These are phyloP conservation scores for Paraconiothyrium sp. DNA, from an alignment of 2,329 filamentous ascomycete species.

Conservation along the genomic window DNA sequence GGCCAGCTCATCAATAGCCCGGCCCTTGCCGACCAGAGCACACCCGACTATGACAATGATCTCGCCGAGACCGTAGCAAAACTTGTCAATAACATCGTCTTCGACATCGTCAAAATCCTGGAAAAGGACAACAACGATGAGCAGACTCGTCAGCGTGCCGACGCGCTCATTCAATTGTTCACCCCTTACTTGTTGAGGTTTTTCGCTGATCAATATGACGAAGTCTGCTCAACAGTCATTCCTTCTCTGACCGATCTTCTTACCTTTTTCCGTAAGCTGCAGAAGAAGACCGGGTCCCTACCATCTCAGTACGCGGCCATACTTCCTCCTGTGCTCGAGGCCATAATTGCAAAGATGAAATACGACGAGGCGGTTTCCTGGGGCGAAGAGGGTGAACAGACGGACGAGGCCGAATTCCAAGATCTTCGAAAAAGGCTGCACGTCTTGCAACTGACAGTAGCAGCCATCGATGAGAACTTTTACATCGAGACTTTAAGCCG, in stretches of 20 bases:
- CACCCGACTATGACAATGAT: slow-evolving; percentile 91
- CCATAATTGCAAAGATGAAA: slow-evolving; percentile 94
- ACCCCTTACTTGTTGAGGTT: slow-evolving; percentile 89
- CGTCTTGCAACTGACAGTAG: slow-evolving; percentile 90
- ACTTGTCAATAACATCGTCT: slow-evolving; percentile 88
- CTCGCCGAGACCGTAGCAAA: slow-evolving; percentile 94
- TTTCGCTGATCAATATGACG: slow-evolving; percentile 97
- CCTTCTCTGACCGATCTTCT: slow-evolving; percentile 91
- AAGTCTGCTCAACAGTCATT: slow-evolving; percentile 95
- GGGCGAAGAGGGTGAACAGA: slow-evolving; percentile 94
- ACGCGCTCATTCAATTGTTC: slow-evolving; percentile 83
- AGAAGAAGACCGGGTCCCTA: slow-evolving; percentile 69
- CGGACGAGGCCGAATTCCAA: slow-evolving; percentile 96
- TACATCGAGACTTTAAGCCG: slow-evolving; percentile 90
- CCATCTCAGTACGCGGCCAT: slow-evolving; percentile 80
- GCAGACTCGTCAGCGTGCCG: slow-evolving; percentile 76
- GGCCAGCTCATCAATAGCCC: slow-evolving; percentile 86
- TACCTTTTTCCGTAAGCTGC: slow-evolving; percentile 85
- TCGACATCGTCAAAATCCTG: slow-evolving; percentile 86
- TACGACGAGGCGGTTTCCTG: slow-evolving; percentile 95
- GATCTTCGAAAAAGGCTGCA: slow-evolving; percentile 91
- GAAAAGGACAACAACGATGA: slow-evolving; percentile 73
- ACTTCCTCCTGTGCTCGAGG: slow-evolving; percentile 86
- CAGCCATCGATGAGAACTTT: slow-evolving; percentile 84
- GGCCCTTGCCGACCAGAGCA: slow-evolving; percentile 79